These are phyloP conservation scores for Pinus tabuliformis DNA, from an alignment of 75 land plant species.

Conservation along the genomic window DNA sequence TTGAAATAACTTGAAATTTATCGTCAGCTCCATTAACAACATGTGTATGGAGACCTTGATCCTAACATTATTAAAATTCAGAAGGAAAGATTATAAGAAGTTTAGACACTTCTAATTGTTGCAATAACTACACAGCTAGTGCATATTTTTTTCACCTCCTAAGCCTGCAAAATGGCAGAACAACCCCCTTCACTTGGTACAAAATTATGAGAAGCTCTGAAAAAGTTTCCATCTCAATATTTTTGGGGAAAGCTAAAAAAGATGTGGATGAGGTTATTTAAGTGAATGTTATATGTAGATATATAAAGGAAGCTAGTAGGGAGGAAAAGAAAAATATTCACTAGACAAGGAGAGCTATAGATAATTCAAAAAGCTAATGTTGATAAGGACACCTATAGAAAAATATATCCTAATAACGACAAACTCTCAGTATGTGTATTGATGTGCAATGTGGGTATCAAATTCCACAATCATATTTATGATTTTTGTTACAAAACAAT, in stretches of 20 bases:
- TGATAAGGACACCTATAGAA: background rate
- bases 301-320: background rate
- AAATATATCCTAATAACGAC: background rate
- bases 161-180: too few species aligned
- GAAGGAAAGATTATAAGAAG: background rate
- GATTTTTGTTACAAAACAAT: background rate
- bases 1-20: background rate
- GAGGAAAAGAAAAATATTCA: background rate
- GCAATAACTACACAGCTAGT: too few species aligned
- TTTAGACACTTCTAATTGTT: too few species aligned
- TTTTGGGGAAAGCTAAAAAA: background rate
- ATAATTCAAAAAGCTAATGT: background rate
- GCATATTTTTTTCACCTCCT: too few species aligned
- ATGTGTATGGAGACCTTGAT: background rate
- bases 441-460: too few species aligned
- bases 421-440: background rate
- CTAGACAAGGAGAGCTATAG: background rate
- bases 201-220: too few species aligned
- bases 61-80: background rate
- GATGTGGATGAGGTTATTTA: background rate
- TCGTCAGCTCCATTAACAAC: background rate
- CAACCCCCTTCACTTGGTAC: too few species aligned
- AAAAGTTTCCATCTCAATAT: background rate
- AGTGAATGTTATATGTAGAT: background rate
- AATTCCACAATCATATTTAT: too few species aligned